phyloP scores from a whole-genome alignment of 2,329 filamentous ascomycete genomes.

The Chlorencoelia australis region DNA sequence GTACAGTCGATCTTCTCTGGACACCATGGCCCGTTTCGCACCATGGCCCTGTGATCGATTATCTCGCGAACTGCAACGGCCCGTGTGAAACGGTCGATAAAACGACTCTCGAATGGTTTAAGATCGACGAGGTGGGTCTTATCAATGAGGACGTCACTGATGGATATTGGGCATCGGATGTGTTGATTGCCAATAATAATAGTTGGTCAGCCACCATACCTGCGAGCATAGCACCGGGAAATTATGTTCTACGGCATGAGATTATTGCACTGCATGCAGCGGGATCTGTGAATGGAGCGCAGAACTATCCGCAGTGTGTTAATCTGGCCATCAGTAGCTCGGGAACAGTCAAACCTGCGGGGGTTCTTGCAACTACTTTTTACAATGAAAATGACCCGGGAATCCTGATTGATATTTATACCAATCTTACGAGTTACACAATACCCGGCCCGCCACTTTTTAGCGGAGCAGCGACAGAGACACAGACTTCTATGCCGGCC shows the following conservation, averaged over 20 bases:
- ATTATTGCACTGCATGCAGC: conserved; percentile 24
- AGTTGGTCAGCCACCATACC: conserved; percentile 41
- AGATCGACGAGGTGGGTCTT: conserved; percentile 32
- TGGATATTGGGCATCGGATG: conserved; percentile 34
- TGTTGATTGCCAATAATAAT: conserved; percentile 43
- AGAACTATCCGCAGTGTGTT: conserved; percentile 42
- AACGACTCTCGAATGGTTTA: conserved; percentile 32
- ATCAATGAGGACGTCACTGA: conserved; percentile 22
- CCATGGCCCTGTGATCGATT: conserved; percentile 31
- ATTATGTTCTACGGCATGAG: conserved; percentile 43
- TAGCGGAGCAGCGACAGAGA: conserved; percentile 12
- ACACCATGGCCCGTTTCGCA: conserved; percentile 54
- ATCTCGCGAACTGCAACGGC: conserved; percentile 27
- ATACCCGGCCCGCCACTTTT: conserved; percentile 30
- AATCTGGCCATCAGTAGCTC: conserved; percentile 37
- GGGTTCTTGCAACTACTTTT: conserved; percentile 30
- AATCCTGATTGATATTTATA: conserved; percentile 32
- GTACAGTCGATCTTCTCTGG: conserved; percentile 50
- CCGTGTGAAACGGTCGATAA: conserved; percentile 33
- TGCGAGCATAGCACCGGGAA: conserved; percentile 32
- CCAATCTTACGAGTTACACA: conserved; percentile 22
- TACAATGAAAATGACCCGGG: conserved; percentile 34
- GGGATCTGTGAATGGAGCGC: conserved; percentile 31
- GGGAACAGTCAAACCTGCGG: conserved; percentile 30
- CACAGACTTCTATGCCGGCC: conserved; percentile 14